Base-by-base conservation (phyloP, 73 alveolate species). In the Strombidium stylifer region DNA sequence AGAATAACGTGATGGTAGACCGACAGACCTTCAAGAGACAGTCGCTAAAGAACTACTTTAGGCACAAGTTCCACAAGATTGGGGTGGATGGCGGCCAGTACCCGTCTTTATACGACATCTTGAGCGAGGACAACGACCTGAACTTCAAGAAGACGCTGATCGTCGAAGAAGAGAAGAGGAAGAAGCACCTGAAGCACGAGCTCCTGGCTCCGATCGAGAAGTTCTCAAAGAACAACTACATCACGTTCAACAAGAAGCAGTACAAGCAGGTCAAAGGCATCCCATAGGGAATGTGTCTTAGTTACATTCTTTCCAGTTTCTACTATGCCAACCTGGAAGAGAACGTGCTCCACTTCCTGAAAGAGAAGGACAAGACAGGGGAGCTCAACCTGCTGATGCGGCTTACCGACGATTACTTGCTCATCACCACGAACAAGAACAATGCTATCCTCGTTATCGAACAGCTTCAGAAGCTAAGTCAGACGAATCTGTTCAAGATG, bases 381-480 rank as follows among this genome's bases (percentile, higher is more conserved):
- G 76, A 54, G 36, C 20, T 79, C 5, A 58, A 56, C 30, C 59
- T 79, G 14, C 74, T 79, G 19, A 79, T 79, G 90, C 25, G 90
- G 18, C 90, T 79, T 0, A 79, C 90, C 12, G 90, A 79, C 45
- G 90, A 79, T 56, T 79, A 69, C 34, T 47, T 79, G 24, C 61
- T 79, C 1, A 69, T 79, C 69, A 79, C 90, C 14, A 69, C 90
- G 21, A 53, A 79, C 53, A 62, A 79, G 64, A 59, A 42, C 24
- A 79, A 69, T 41, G 90, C 82, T 0, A 54, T 52, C 56, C 73
- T 69, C 7, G 32, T 59, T 25, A 62, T 79, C 35, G 90, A 79
- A 56, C 55, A 59, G 34, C 68, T 79, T 16, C 35, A 47, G 27
- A n/a, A 69, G 28, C 71, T 58, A n/a, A 32, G 72, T 30, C 62